These are phyloP conservation scores for Durio zibethinus DNA, from an alignment of 345 rosid species.

Conservation along the genomic window DNA sequence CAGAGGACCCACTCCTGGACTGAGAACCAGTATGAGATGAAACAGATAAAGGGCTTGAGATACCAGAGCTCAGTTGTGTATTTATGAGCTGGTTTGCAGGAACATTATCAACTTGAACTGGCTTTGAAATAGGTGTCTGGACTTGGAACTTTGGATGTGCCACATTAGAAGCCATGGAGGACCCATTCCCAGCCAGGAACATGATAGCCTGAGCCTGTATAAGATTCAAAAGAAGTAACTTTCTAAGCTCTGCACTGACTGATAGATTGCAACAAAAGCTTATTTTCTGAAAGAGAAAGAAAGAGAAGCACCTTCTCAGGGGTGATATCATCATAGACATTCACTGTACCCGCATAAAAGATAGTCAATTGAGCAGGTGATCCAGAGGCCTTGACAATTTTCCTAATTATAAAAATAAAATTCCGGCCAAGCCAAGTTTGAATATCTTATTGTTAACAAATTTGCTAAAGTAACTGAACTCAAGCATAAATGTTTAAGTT, in stretches of 20 bases:
- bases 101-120: slow-evolving; percentile 26
- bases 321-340: slow-evolving; percentile 63
- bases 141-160: slow-evolving; percentile 33
- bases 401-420: slow-evolving; percentile 17
- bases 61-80: slow-evolving; percentile 38
- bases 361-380: slow-evolving; percentile 68
- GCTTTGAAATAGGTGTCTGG: slow-evolving; percentile 34
- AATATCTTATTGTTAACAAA: background rate
- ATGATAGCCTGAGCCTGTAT: slow-evolving; percentile 87
- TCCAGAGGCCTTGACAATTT: slow-evolving; percentile 43
- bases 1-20: slow-evolving; percentile 41
- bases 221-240: slow-evolving; percentile 9
- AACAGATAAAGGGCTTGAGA: slow-evolving; percentile 47
- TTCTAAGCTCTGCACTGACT: slow-evolving; percentile 5
- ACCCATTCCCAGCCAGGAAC: slow-evolving; percentile 66
- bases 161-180: slow-evolving; percentile 26
- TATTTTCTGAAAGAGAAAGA: background rate
- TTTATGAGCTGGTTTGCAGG: slow-evolving; percentile 25
- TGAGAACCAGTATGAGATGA: slow-evolving; percentile 54
- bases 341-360: slow-evolving; percentile 73
- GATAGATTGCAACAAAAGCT: background rate
- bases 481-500: background rate
- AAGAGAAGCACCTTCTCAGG: slow-evolving; percentile 61
- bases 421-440: background rate
- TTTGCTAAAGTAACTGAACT: background rate